Evolutionary conservation across 2,329 filamentous ascomycete genomes (phyloP).

Genomic region (Daldinia sp.): DNA sequence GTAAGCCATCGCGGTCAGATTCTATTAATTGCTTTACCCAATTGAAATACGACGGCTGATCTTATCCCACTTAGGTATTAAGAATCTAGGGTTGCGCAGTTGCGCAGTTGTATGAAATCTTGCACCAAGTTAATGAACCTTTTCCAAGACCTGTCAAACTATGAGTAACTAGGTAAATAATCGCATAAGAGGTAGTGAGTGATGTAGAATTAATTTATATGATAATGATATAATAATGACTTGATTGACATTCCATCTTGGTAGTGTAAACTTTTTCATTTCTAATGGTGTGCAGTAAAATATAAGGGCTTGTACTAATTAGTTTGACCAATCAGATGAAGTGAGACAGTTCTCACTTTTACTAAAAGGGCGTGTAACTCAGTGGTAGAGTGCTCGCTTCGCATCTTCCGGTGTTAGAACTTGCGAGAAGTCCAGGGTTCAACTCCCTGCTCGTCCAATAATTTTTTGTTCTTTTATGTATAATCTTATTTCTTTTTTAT

Average conservation of each 20-base stretch:
- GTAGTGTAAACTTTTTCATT: no score
- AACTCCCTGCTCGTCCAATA: slow-evolving; percentile 12
- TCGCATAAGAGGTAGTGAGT: no score
- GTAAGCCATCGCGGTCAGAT: slow-evolving; percentile 31
- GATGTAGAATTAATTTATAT: no score
- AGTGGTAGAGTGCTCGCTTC: slow-evolving; percentile 10
- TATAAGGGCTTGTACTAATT: not conserved
- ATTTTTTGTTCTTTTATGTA: not conserved
- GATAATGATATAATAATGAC: no score
- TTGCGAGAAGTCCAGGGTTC: slow-evolving; percentile 13
- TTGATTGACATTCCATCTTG: no score
- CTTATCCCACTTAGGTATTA: slow-evolving; percentile 38
- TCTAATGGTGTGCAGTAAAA: no score
- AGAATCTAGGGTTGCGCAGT: no score
- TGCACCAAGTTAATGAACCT: no score
- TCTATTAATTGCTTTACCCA: not conserved
- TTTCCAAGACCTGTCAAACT: no score
- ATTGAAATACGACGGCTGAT: not conserved
- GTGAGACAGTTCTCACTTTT: not conserved
- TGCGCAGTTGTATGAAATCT: no score
- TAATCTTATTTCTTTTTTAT: not conserved
- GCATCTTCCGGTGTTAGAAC: not conserved
- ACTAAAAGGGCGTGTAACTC: slow-evolving; percentile 4
- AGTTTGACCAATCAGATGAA: slow-evolving; percentile 2
- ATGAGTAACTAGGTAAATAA: no score